Evolutionary conservation across 352 stramenopile species (phyloP), one percentile per base, ranked within the genome.

Genomic region (Globisporangium megalacanthum): DNA sequence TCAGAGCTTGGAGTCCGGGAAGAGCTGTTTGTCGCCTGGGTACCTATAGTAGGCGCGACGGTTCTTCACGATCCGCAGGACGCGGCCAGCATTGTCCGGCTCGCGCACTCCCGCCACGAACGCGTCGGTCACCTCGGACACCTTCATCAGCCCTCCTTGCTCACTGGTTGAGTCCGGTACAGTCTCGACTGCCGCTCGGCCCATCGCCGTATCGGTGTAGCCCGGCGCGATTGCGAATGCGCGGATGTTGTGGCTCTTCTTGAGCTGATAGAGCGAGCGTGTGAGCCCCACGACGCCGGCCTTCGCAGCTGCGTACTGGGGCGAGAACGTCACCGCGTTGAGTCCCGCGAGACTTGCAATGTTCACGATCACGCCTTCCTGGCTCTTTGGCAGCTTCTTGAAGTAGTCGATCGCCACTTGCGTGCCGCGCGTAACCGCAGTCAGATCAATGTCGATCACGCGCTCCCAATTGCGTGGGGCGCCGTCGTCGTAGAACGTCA

Each of bases 361-460:
- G 25, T 29, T 29, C 25, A 29, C 25, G 25, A 29, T 29, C 25
- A 29, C 25, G 25, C 25, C 25, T 29, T 29, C 25, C 31, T 79
- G 75, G 50, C 71, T 68, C 10, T 75, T 72, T 2, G 87, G 68
- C 39, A 74, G 72, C 65, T 81, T 75, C 52, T 79, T 80, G 50
- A 89, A 78, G 54, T 84, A 63, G 36, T 58, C 58, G 49, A 88
- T 76, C 31, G 77, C 77, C 20, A 77, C 79, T 53, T 89, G 72
- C 22, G 80, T 79, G 59, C 83, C 83, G 44, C 83, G 83, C 33
- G 86, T 77, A 49, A 92, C 66, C 17, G 83, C 77, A 20, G 70
- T 82, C 13, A 91, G 62, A 55, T 92, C 83, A 33, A 94, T 90
- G 35, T 74, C 67, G 31, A 92, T 67, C n/a, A 92, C 77, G 13